phyloP scores from a whole-genome alignment of 2,329 filamentous ascomycete genomes.

The Fusarium nisikadoi region DNA sequence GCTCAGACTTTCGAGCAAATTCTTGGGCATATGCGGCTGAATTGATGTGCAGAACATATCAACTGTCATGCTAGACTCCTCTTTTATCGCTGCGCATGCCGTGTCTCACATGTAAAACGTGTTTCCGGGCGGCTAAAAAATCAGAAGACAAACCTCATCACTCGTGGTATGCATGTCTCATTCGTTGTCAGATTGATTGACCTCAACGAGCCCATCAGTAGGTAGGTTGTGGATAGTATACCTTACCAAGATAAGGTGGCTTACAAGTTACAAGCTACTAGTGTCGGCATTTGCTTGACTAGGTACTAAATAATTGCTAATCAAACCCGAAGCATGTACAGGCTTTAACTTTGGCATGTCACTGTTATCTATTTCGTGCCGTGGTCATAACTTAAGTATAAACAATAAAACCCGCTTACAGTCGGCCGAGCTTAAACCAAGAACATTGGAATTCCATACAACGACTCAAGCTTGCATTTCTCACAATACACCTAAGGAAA shows the following conservation, averaged over 20 bases:
- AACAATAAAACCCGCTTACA: not conserved
- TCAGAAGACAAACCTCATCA: rapidly evolving
- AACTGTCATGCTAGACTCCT: not conserved
- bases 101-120: not conserved
- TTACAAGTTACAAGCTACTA: not conserved
- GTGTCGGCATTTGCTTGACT: rapidly evolving
- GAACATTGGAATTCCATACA: not conserved
- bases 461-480: not conserved
- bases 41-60: not conserved
- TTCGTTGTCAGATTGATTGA: not conserved
- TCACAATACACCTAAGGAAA: not conserved
- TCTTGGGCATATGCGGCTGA: rapidly evolving
- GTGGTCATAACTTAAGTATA: not conserved
- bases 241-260: not conserved
- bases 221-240: no score
- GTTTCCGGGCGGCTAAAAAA: not conserved
- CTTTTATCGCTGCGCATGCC: not conserved
- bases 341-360: no score
- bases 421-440: not conserved
- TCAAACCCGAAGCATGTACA: not conserved
- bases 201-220: no score
- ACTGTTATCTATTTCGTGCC: no score
- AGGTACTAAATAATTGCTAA: no score
- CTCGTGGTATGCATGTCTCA: not conserved
- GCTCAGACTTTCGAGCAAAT: no score